Percentiles rank a stretch among this genome's conserved stretches.
Conservation (phyloP, 2,329 filamentous ascomycete species). For the Xylaria sp. region DNA sequence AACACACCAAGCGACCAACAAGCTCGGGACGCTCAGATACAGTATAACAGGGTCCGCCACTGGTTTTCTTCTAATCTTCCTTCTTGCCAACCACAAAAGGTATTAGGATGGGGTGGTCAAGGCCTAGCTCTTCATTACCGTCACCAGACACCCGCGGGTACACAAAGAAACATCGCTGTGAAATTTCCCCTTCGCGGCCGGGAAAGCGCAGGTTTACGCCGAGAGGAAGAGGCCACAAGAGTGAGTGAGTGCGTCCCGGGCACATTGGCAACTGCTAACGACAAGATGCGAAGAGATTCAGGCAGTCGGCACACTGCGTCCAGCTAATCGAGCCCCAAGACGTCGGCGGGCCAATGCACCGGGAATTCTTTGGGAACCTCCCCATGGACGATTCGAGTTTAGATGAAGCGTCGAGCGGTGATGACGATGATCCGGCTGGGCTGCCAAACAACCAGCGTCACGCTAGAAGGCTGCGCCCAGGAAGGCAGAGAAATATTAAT, state of each 20-base stretch:
- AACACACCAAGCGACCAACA: no score
- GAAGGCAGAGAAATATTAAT: neutral
- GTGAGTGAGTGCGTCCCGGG: neutral
- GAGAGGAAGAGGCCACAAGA: neutral
- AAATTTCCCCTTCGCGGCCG: conserved; percentile 12
- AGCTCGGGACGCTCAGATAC: neutral
- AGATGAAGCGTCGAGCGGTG: conserved; percentile 22
- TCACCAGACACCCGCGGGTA: neutral
- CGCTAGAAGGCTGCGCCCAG: neutral
- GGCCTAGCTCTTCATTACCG: conserved; percentile 6
- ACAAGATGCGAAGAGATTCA: conserved; percentile 23
- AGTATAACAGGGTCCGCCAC: neutral
- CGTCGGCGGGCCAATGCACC: neutral
- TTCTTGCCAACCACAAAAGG: neutral
- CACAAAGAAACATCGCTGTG: conserved; percentile 17
- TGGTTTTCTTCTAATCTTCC: neutral
- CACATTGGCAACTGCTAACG: conserved; percentile 6
- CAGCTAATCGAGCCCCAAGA: conserved; percentile 17
- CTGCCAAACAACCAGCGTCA: neutral
- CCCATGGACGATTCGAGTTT: conserved; percentile 20
- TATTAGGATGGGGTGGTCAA: conserved; percentile 5
- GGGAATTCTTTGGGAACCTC: neutral
- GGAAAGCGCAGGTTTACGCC: neutral
- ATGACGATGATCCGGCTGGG: conserved; percentile 11
- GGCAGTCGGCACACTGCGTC: conserved; percentile 27